Evolutionary conservation across 1,284 basidiomycete genomes (phyloP), one percentile per base, ranked within the genome.

Genomic region (Rhodotorula mucilaginosa): DNA sequence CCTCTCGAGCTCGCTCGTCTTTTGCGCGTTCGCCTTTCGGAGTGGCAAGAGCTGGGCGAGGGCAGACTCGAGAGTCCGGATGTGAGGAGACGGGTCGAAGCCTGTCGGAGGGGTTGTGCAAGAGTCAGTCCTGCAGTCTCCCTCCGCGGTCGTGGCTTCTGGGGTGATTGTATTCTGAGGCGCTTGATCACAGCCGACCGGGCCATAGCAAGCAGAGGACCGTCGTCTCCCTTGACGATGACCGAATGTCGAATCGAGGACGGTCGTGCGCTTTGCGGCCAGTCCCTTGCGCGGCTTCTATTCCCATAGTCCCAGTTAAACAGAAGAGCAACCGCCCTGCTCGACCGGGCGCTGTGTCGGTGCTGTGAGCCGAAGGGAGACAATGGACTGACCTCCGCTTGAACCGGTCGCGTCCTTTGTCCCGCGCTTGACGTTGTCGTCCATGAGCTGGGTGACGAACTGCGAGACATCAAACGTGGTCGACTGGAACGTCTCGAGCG

Each of bases 1-100:
- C 81, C 92, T 92, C 82, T 97, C 94, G 83, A 97, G 90, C 78
- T 91, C 89, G 79, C 93, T 90, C 0, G 92, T 93, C 81, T 90
- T 90, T 19, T 88, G 85, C 72, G 96, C 90, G 7, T 98, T 90
- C 82, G 96, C 90, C 76, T 90, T 89, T 47, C 95, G 86, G 7
- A 97, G 86, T 3, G 88, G 84, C 63, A 97, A 90, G 47, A 99
- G 87, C 68, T 87, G 87, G 81, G 97, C 93, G 8, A 97, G 88
- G 0, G 93, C 90, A 19, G 88, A 87, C 79, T 97, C 95, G 78
- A 99, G 96, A 0, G 91, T 93, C 65, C 87, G 84, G 72, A 97
- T 91, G 82, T 98, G 97, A 0, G 97, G 93, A 76, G 89, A 88
- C 0, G 96, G 93, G 79, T 97, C 89, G 81, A 98, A 97, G 2